A percentile compares a stretch with the other conserved stretches of the same genome.
Evolutionary conservation across 2,329 filamentous ascomycete genomes (phyloP).

Genomic region (Talaromyces sp.): DNA sequence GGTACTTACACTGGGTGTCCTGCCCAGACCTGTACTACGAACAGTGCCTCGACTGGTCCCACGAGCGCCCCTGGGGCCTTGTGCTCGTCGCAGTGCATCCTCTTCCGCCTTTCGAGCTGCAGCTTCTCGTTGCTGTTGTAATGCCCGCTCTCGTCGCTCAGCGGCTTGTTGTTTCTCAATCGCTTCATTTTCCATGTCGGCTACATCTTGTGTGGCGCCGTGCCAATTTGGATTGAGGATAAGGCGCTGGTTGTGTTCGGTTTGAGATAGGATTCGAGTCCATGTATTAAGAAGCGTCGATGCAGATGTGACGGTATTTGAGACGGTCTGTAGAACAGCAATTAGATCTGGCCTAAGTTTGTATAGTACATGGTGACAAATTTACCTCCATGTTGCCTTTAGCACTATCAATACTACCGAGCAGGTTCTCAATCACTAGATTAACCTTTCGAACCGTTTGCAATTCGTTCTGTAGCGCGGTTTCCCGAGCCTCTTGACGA

Average conservation of each 20-base stretch:
- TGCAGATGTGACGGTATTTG: slow-evolving; percentile 80
- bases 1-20: slow-evolving; percentile 38
- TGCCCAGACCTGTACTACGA: slow-evolving; percentile 37
- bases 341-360: not conserved
- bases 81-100: slow-evolving; percentile 45
- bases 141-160: slow-evolving; percentile 74
- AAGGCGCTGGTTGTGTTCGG: slow-evolving; percentile 93
- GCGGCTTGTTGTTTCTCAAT: slow-evolving; percentile 72
- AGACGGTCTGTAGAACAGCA: slow-evolving; percentile 66
- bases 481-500: slow-evolving; percentile 69
- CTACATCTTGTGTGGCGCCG: slow-evolving; percentile 81
- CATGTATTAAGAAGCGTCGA: slow-evolving; percentile 91
- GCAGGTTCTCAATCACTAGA: slow-evolving; percentile 70
- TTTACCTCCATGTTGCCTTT: slow-evolving; percentile 55
- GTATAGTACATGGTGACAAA: not conserved
- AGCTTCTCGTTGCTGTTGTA: slow-evolving; percentile 75
- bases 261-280: slow-evolving; percentile 94
- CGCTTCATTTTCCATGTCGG: slow-evolving; percentile 83
- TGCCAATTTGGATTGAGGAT: slow-evolving; percentile 88
- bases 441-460: slow-evolving; percentile 86
- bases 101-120: slow-evolving; percentile 58
- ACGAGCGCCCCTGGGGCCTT: slow-evolving; percentile 37
- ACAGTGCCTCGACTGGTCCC: slow-evolving; percentile 39
- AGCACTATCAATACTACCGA: slow-evolving; percentile 50
- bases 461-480: slow-evolving; percentile 74